A percentile compares a stretch with the other conserved stretches of the same genome.
phyloP scores from a whole-genome alignment of 768 basidiomycete species.

The Hericium rajendrae region DNA sequence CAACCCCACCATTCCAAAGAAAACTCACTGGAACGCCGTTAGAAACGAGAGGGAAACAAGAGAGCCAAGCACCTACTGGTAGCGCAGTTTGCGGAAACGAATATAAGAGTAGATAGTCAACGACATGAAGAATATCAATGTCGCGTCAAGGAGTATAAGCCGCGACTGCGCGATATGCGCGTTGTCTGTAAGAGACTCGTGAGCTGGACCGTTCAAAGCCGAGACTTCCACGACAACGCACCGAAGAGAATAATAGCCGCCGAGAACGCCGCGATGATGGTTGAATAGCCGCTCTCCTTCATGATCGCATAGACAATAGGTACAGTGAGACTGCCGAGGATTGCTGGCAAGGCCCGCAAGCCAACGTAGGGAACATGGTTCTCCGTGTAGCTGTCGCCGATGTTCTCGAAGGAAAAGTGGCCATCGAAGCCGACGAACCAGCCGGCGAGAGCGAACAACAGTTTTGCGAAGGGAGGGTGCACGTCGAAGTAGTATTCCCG shows the following conservation, averaged over 20 bases:
- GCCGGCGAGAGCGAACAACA: slow-evolving; percentile 87
- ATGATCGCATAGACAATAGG: slow-evolving; percentile 92
- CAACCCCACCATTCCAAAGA: slow-evolving; percentile 90
- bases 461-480: slow-evolving; percentile 94
- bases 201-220: background rate
- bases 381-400: slow-evolving; percentile 85
- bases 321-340: slow-evolving; percentile 83
- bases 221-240: slow-evolving; percentile 30
- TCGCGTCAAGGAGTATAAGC: slow-evolving; percentile 90
- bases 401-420: slow-evolving; percentile 86
- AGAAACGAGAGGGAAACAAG: background rate
- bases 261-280: slow-evolving; percentile 83
- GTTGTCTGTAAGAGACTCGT: slow-evolving; percentile 52
- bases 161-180: slow-evolving; percentile 95
- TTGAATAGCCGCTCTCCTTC: slow-evolving; percentile 96
- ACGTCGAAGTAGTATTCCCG: slow-evolving; percentile 99
- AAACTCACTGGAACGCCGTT: slow-evolving; percentile 55
- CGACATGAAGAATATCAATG: slow-evolving; percentile 91
- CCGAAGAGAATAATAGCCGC: slow-evolving; percentile 82
- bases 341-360: slow-evolving; percentile 85
- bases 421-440: slow-evolving; percentile 98
- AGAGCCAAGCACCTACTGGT: slow-evolving; percentile 43
- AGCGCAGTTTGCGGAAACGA: slow-evolving; percentile 90
- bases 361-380: slow-evolving; percentile 90
- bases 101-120: slow-evolving; percentile 90